Evolutionary conservation across 805 yeast genomes (phyloP), one percentile per base, ranked within the genome.

Genomic region (Zygosaccharomyces siamensis): DNA sequence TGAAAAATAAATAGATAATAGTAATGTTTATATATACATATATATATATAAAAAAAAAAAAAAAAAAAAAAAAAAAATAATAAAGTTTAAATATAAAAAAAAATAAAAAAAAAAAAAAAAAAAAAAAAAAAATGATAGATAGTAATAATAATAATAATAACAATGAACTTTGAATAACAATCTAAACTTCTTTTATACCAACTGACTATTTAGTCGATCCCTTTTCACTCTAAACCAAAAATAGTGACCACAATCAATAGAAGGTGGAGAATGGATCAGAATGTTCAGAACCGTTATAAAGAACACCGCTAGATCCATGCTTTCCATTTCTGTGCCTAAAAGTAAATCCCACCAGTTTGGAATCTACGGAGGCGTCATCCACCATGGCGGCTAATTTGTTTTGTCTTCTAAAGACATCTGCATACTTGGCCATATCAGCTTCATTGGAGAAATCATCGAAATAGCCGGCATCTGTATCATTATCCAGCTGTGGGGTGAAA

Each of bases 391-490:
- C 85, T 62, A 90, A 69, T 53, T 76, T 81, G 65, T 90, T 97
- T 60, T 89, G 89, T 70, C 96, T 86, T 54, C 92, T 95, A 74
- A 93, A 83, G 11, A 93, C 99, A 61, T 93, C 99, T 61, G 93
- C 92, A 72, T 93, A 93, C 67, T 93, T 90, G 53, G 92, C 93
- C 98, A 93, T 89, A 66, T 92, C 96, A 41, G 86, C 89, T 66
- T 92, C 98, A 67, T 89, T 93, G 50, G 88, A 88, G 67, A 93
- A 93, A 68, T 93, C 99, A 70, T 93, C 99, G 65, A 93, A 93
- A 70, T 93, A 93, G 1, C 99, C 99, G 0, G 98, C 98, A 70
- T 93, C 99, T 54, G 89, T 93, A 61, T 93, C 99, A 52, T 89
- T 87, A 64, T 93, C 98, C 55, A 93, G 75, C 60, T 95, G 97